Percentiles rank a stretch among this genome's conserved stretches.
Conservation (phyloP, 2,329 filamentous ascomycete species). For the Penicillium sp. region DNA sequence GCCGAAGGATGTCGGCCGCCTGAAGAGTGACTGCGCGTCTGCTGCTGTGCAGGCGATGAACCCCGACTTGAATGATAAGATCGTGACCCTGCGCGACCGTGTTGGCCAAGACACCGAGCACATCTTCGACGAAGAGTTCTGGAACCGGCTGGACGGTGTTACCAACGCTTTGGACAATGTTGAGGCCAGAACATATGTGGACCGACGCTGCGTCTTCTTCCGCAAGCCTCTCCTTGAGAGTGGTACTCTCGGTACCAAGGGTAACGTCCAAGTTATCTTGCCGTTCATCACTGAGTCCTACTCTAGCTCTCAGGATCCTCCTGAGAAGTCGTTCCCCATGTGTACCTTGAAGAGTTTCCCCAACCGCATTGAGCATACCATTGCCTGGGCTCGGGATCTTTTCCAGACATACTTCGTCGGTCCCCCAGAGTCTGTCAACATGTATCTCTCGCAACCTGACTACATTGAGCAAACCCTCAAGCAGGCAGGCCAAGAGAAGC, state of each 20-base stretch:
- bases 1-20: slow-evolving; percentile 85
- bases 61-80: slow-evolving; percentile 83
- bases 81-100: slow-evolving; percentile 81
- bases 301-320: slow-evolving; percentile 93
- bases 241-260: slow-evolving; percentile 97
- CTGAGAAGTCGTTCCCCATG: slow-evolving; percentile 99
- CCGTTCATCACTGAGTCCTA: slow-evolving; percentile 94
- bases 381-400: slow-evolving; percentile 94
- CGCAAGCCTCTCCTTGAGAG: slow-evolving; percentile 94
- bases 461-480: slow-evolving; percentile 86
- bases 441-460: slow-evolving; percentile 88
- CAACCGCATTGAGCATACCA: slow-evolving; percentile 97
- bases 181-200: slow-evolving; percentile 93
- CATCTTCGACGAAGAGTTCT: slow-evolving; percentile 92
- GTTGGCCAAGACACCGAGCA: slow-evolving; percentile 91
- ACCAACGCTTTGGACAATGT: slow-evolving; percentile 98
- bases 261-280: slow-evolving; percentile 94
- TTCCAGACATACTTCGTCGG: slow-evolving; percentile 95
- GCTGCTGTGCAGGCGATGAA: slow-evolving; percentile 94
- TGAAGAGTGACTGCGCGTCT: slow-evolving; percentile 95
- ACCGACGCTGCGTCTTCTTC: slow-evolving; percentile 97
- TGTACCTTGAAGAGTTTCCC: slow-evolving; percentile 96
- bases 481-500: slow-evolving; percentile 92
- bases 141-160: slow-evolving; percentile 81
- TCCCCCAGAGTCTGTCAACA: slow-evolving; percentile 88